Percentiles rank a stretch among this genome's conserved stretches.
Conservation (phyloP, 805 yeast species). For the Blastobotrys robertii region DNA sequence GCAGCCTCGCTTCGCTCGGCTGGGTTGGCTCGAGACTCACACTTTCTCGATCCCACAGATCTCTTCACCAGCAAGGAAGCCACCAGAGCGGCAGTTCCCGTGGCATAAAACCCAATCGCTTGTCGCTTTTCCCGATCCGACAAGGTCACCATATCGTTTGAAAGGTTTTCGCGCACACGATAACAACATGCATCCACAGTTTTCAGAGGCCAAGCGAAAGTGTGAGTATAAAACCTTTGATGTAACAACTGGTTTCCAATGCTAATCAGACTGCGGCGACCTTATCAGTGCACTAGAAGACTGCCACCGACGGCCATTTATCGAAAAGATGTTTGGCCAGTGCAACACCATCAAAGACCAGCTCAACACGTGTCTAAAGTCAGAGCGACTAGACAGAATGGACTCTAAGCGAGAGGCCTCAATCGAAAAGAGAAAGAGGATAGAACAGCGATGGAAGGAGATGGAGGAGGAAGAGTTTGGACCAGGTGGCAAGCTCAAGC, state of each 20-base stretch:
- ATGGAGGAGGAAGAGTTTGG: constrained; percentile 74
- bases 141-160: neutral
- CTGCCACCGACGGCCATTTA: constrained; percentile 62
- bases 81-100: constrained; percentile 61
- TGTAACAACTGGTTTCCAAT: too few species aligned
- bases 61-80: constrained; percentile 68
- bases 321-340: constrained; percentile 64
- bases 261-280: constrained; percentile 53
- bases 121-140: constrained; percentile 51
- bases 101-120: constrained; percentile 60
- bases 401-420: constrained; percentile 32
- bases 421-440: constrained; percentile 42
- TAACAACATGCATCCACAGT: constrained; percentile 42
- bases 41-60: constrained; percentile 64
- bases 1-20: neutral
- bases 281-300: constrained; percentile 81
- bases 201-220: constrained; percentile 39
- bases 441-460: constrained; percentile 49
- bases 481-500: constrained; percentile 44
- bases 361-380: constrained; percentile 67
- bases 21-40: constrained; percentile 10
- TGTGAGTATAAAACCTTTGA: constrained; percentile 22
- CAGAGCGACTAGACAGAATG: constrained; percentile 54
- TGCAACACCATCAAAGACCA: constrained; percentile 82
- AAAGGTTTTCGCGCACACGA: constrained; percentile 1